Evolutionary conservation across 179 eudicot species (phyloP), one percentile per base, ranked within the genome.

Genomic region (Nepenthes alata): DNA sequence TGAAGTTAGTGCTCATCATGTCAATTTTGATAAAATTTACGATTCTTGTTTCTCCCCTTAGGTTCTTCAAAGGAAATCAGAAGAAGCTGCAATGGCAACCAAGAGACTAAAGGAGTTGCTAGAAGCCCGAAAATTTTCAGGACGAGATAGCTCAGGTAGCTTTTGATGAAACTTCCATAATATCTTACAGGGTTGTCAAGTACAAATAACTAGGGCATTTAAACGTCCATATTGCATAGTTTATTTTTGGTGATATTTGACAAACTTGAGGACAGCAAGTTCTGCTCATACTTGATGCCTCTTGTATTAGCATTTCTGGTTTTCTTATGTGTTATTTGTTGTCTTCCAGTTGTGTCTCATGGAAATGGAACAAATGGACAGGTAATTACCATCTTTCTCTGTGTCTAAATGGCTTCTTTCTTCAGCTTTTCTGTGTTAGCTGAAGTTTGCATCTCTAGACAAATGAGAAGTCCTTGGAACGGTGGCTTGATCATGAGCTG

Each of bases 81-180:
- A 94, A 78, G 99, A 94, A 78, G 99, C 99, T 80, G 89, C 97
- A 73, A 84, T 87, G 91, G 99, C 99, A 51, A 94, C 99, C 63
- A 94, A 87, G 81, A 84, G 97, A 81, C 73, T 94, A 64, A 94
- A 94, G 74, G 99, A 94, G 70, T 78, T 94, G 80, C 81, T 94
- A 62, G 99, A 94, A 72, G 94, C 97, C 51, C 99, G 97, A 61
- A 91, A 94, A 74, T 79, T 82, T 47, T 74, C 94, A 72, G 59
- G 78, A 54, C 99, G 97, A 44, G 99, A 94, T 68, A 77, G 60
- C 71, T 76, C 95, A 49, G 97, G 98, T 93, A 80, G 11, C 53
- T 49, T 35, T 70, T 58, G 34, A 52, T 61, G 52, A n/a, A 45
- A 14, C 53, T 58, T 16, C 38, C 5, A 25, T 49, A 4, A 13